Conservation (phyloP, 441 rosid genomes). For the Populus tomentosa region DNA sequence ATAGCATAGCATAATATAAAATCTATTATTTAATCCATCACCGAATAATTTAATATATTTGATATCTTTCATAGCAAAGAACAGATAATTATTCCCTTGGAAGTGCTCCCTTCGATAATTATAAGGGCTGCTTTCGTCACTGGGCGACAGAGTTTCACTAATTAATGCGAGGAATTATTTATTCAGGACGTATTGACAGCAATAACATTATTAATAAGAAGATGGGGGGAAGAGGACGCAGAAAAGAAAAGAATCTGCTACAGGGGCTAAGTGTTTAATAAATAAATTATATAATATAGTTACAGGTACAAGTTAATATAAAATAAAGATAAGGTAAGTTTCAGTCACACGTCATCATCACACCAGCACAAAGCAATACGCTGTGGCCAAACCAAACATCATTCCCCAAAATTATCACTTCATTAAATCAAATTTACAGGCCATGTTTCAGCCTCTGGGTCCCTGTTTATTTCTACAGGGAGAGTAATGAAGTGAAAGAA, state of each 20-base stretch:
- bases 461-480: not conserved
- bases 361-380: conserved; percentile 15
- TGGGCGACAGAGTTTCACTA: conserved; percentile 1
- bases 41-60: not conserved
- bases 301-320: not conserved
- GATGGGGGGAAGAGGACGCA: not conserved
- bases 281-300: not conserved
- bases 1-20: not conserved
- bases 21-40: not conserved
- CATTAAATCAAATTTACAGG: conserved; percentile 13
- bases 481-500: not conserved
- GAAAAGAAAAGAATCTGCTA: conserved; percentile 17
- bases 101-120: conserved; percentile 14
- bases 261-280: conserved; percentile 3
- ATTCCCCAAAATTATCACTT: conserved; percentile 17
- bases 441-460: not conserved
- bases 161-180: conserved; percentile 2
- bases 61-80: not conserved
- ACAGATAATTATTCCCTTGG: conserved; percentile 5
- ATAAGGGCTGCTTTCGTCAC: not conserved
- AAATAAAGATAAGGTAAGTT: conserved; percentile 5
- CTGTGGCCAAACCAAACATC: conserved; percentile 6
- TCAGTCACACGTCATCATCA: conserved; percentile 11
- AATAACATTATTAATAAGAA: not conserved
- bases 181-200: conserved; percentile 9